Percentiles rank a stretch among this genome's conserved stretches.
Evolutionary conservation across 164 flowering plant species (phyloP).

Genomic region (Chloranthus sessilifolius): DNA sequence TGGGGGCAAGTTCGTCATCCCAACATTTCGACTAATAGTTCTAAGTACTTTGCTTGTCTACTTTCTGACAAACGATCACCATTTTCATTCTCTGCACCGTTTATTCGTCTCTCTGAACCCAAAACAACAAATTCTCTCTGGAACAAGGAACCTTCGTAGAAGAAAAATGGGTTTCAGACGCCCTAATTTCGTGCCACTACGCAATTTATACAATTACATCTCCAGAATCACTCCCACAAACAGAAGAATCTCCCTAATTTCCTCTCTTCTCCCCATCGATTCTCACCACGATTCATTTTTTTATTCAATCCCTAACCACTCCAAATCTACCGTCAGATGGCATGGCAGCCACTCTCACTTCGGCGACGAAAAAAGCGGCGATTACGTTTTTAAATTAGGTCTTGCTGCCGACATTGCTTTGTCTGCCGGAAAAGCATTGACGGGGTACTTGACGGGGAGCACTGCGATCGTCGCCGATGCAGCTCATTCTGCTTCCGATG

Average conservation of each 20-base stretch:
- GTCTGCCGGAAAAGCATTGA: conserved; percentile 62
- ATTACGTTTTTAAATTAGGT: conserved; percentile 67
- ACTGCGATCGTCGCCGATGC: conserved; percentile 96
- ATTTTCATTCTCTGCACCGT: no score
- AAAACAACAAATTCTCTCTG: no score
- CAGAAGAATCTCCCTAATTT: background rate
- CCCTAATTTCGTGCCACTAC: background rate
- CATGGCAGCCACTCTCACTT: conserved; percentile 61
- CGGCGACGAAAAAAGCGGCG: conserved; percentile 40
- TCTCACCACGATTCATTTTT: background rate
- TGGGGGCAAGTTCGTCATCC: no score
- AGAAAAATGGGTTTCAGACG: conserved; percentile 13
- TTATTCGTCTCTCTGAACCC: no score
- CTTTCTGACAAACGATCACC: no score
- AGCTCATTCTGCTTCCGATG: conserved; percentile 90
- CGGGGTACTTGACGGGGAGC: conserved; percentile 87
- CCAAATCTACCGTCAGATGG: conserved; percentile 44
- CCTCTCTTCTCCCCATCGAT: conserved; percentile 4
- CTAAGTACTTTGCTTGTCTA: no score
- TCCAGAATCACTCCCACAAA: no score
- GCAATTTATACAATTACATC: background rate
- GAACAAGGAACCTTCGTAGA: no score
- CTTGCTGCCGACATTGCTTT: conserved; percentile 70
- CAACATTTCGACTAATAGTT: no score
- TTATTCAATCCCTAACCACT: conserved; percentile 8